Evolutionary conservation across 805 yeast genomes (phyloP).

Genomic region (Wickerhamomyces alni): DNA sequence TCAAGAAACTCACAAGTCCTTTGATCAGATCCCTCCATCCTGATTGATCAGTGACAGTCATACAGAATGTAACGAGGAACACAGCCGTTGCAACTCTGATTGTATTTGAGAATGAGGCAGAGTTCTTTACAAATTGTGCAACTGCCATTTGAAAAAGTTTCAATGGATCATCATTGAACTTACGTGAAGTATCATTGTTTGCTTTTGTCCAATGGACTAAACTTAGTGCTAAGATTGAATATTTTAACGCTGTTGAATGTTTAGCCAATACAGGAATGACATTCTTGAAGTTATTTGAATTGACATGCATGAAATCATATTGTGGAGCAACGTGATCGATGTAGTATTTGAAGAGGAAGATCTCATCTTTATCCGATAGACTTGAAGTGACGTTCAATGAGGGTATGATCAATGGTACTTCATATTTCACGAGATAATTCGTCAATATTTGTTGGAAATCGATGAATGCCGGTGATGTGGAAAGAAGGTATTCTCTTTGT

Average conservation of each 20-base stretch:
- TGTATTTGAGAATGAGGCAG: neutral
- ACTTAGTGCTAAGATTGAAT: conserved; percentile 5
- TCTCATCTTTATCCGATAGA: conserved; percentile 3
- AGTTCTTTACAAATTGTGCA: conserved; percentile 1
- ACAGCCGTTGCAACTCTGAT: conserved; percentile 3
- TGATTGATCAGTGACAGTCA: neutral
- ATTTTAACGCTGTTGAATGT: conserved; percentile 3
- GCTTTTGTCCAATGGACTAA: conserved; percentile 1
- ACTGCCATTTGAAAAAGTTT: conserved; percentile 5
- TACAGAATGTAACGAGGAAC: conserved; percentile 3
- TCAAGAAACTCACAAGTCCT: conserved; percentile 1
- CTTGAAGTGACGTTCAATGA: neutral
- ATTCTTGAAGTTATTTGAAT: neutral
- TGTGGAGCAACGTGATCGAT: conserved; percentile 1
- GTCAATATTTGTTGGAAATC: neutral
- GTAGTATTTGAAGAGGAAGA: conserved; percentile 4
- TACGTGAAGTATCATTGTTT: neutral
- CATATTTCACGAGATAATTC: neutral
- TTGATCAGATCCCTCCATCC: conserved; percentile 2
- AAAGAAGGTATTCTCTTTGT: neutral
- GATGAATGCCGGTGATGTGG: neutral
- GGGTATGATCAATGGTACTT: conserved; percentile 1
- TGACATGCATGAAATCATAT: conserved; percentile 2
- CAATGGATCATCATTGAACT: neutral
- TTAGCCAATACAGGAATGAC: conserved; percentile 2